Evolutionary conservation across 306 rosid species (phyloP), one percentile per base, ranked within the genome.

Genomic region (Sindora glabra): DNA sequence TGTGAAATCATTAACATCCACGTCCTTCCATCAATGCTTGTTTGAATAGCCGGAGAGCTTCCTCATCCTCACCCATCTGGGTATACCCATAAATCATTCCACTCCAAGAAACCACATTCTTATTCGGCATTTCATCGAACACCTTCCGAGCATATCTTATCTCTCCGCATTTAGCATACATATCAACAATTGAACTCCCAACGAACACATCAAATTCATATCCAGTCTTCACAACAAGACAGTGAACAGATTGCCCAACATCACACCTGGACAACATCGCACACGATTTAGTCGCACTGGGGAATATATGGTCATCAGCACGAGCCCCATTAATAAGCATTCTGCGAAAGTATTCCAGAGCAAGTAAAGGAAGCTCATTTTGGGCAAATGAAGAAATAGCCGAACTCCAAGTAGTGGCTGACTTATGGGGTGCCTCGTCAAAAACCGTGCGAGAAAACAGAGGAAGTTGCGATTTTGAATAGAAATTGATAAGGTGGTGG

Each of bases 331-430:
- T 47, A 26, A 14, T 67, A 29, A 91, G 62, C 98, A 91, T 91
- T 44, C 53, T 70, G 39, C 89, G 92, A 50, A 85, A 88, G 58
- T 53, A 77, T 15, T 65, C 52, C 8, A 87, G 81, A 44, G 92
- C 89, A 17, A 67, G 77, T 5, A 38, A 4, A 0, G 92, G 98
- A 22, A 73, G 87, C 52, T 91, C 95, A 64, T 85, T 87, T 58
- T 87, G 89, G 27, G 96, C 80, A 39, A 85, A 79, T 2, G 89
- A 78, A 18, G 98, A 83, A 56, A 85, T 81, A 11, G 83, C 60
- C 1, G 98, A 87, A 64, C 96, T 87, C 96, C 92, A 85, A 21
- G 95, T 91, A 23, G 96, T 83, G 41, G 86, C 46, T 0, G 92
- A 74, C 24, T 58, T 74, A 0, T 27, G 62, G 0, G 87, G 77